Conservation (phyloP, 2,329 filamentous ascomycete genomes). For the Rhinocladiella similis region DNA sequence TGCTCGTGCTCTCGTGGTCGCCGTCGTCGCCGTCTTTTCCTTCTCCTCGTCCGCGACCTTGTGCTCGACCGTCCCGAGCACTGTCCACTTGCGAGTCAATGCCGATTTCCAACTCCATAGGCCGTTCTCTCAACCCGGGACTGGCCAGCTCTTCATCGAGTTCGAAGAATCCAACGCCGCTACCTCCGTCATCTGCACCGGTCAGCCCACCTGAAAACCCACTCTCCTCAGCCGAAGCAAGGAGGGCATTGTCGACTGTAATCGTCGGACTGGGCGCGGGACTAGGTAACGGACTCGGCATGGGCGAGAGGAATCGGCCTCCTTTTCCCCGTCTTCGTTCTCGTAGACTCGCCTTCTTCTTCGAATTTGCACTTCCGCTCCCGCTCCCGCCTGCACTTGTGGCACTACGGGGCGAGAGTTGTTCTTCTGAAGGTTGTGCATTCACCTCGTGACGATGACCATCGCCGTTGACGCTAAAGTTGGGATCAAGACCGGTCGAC, state of each 20-base stretch:
- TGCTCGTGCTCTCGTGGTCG: not conserved
- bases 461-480: too few species aligned
- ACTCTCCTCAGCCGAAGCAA: slow-evolving; percentile 13
- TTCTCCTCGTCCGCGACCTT: not conserved
- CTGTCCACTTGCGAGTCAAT: too few species aligned
- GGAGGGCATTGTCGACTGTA: slow-evolving; percentile 2
- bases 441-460: not conserved
- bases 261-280: slow-evolving; percentile 20
- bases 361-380: not conserved
- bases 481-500: too few species aligned
- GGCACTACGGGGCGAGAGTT: too few species aligned
- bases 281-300: slow-evolving; percentile 20
- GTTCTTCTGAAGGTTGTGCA: not conserved
- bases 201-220: slow-evolving; percentile 17
- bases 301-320: slow-evolving; percentile 13
- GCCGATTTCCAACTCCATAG: not conserved
- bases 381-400: not conserved
- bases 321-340: slow-evolving; percentile 7
- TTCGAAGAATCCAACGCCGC: slow-evolving; percentile 29
- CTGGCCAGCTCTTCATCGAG: slow-evolving; percentile 29
- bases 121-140: slow-evolving; percentile 17
- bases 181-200: slow-evolving; percentile 16
- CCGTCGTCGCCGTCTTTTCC: not conserved
- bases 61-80: too few species aligned
- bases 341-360: not conserved